Conservation (phyloP, 2,329 filamentous ascomycete genomes). For the Helicocarpus griseus region DNA sequence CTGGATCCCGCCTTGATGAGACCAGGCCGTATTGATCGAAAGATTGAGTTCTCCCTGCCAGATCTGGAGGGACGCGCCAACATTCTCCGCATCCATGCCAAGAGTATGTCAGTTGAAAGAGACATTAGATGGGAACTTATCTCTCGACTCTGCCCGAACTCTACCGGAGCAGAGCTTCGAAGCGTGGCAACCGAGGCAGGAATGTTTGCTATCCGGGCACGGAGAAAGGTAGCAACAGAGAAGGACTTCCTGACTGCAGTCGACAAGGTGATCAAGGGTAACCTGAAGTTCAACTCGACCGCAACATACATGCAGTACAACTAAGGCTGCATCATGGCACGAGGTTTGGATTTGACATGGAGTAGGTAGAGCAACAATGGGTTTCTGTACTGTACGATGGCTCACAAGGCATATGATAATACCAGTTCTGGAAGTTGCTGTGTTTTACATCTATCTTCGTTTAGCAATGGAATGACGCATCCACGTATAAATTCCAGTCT, state of each 20-base stretch:
- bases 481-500: background rate
- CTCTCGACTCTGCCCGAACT: slow-evolving; percentile 91
- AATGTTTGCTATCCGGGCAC: slow-evolving; percentile 92
- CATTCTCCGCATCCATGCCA: slow-evolving; percentile 95
- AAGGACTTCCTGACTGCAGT: slow-evolving; percentile 98
- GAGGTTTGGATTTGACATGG: slow-evolving; percentile 5
- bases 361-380: background rate
- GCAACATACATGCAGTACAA: slow-evolving; percentile 99
- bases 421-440: background rate
- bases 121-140: slow-evolving; percentile 99
- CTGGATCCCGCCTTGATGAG: slow-evolving; percentile 95
- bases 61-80: slow-evolving; percentile 96
- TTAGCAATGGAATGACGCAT: background rate
- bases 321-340: slow-evolving; percentile 40
- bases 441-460: background rate
- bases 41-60: slow-evolving; percentile 96
- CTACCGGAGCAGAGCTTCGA: slow-evolving; percentile 88
- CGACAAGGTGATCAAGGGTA: slow-evolving; percentile 99
- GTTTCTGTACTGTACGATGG: background rate
- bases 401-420: background rate
- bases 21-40: slow-evolving; percentile 92
- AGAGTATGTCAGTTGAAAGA: slow-evolving; percentile 98
- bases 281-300: slow-evolving; percentile 98
- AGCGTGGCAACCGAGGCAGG: slow-evolving; percentile 97
- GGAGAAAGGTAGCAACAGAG: slow-evolving; percentile 95